phyloP scores from a whole-genome alignment of 2,329 filamentous ascomycete species.

The Aspergillus floridensis region DNA sequence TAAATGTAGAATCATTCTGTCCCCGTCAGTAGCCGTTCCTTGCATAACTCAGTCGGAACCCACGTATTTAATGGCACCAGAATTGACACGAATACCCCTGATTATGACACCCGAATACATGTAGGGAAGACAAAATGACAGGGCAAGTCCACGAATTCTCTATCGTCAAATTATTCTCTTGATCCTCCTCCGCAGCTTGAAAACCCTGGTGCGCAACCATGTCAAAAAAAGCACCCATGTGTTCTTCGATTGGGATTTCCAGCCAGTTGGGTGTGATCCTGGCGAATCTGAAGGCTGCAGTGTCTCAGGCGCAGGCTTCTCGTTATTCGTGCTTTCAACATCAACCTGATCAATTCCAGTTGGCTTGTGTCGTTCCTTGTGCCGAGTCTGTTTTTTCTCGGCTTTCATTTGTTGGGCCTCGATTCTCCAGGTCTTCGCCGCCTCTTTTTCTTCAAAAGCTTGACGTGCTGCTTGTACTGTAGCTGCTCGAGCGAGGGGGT shows the following conservation, averaged over 20 bases:
- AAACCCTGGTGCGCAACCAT: constrained; percentile 56
- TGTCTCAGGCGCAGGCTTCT: constrained; percentile 25
- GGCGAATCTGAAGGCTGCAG: constrained; percentile 9
- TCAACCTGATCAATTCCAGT: constrained; percentile 23
- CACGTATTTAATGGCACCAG: too few species aligned
- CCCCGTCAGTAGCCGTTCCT: too few species aligned
- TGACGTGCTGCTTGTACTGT: constrained; percentile 55
- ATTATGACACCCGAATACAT: too few species aligned
- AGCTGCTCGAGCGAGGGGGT: constrained; percentile 55
- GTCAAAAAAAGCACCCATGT: constrained; percentile 56
- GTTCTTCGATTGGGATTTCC: constrained; percentile 35
- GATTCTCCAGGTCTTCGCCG: constrained; percentile 54
- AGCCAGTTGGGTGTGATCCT: constrained; percentile 20
- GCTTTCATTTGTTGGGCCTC: constrained; percentile 53
- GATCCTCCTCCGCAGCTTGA: constrained; percentile 48
- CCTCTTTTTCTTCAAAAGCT: constrained; percentile 60
- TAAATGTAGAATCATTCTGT: background rate
- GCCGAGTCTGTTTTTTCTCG: constrained; percentile 44
- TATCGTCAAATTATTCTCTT: constrained; percentile 24
- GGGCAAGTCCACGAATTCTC: background rate
- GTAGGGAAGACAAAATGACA: too few species aligned
- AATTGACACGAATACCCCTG: too few species aligned
- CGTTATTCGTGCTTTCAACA: constrained; percentile 7
- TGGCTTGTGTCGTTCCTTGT: constrained; percentile 39
- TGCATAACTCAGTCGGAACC: too few species aligned